A percentile compares a stretch with the other conserved stretches of the same genome.
phyloP scores from a whole-genome alignment of 2,329 filamentous ascomycete species.

The Fusarium sulawesiense region DNA sequence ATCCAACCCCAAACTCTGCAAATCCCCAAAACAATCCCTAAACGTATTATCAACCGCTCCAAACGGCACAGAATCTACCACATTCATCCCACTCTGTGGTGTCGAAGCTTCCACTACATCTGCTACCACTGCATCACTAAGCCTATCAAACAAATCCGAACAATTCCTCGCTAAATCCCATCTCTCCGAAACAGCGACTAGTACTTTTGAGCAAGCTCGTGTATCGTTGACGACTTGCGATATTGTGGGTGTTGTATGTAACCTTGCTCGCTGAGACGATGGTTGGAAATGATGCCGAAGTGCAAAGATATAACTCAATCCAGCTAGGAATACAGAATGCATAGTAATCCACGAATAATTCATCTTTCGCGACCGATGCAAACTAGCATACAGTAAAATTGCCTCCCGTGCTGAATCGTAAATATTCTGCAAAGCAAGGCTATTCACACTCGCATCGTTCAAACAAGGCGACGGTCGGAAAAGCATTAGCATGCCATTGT shows the following conservation, averaged over 20 bases:
- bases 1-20: constrained; percentile 39
- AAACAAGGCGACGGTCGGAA: constrained; percentile 55
- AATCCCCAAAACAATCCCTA: constrained; percentile 52
- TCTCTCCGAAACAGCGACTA: constrained; percentile 58
- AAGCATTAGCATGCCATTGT: constrained; percentile 57
- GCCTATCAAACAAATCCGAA: constrained; percentile 56
- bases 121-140: constrained; percentile 56
- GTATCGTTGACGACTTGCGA: constrained; percentile 57
- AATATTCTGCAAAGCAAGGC: constrained; percentile 50
- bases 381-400: constrained; percentile 56
- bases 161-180: constrained; percentile 55
- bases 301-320: constrained; percentile 57
- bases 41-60: constrained; percentile 52
- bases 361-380: constrained; percentile 58
- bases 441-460: constrained; percentile 43
- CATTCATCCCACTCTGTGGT: background rate
- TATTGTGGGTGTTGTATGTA: constrained; percentile 52
- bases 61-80: constrained; percentile 17
- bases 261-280: background rate
- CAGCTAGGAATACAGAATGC: constrained; percentile 61
- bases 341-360: constrained; percentile 63
- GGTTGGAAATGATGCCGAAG: constrained; percentile 54
- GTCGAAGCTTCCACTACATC: constrained; percentile 51
- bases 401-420: constrained; percentile 54
- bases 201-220: constrained; percentile 56